phyloP scores from a whole-genome alignment of 352 stramenopile genomes.

The Globisporangium cylindrosporum region DNA sequence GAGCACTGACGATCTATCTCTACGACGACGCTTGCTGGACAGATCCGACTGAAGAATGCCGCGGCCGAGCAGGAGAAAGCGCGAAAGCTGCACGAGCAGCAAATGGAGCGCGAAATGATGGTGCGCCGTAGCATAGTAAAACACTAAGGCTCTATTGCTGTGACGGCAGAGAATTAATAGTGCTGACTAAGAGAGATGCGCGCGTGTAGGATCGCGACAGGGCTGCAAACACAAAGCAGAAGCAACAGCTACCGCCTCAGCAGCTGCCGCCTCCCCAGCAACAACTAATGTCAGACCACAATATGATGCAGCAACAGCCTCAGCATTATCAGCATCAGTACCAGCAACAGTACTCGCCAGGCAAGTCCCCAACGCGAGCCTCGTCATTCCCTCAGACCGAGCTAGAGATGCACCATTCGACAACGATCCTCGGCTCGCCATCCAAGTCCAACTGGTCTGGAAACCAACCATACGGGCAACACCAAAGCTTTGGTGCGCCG shows the following conservation, averaged over 20 bases:
- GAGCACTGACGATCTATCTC: not conserved
- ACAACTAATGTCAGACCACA: not conserved
- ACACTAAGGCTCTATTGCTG: not conserved
- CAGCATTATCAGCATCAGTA: conserved; percentile 5
- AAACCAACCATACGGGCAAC: not conserved
- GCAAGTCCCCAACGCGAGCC: conserved; percentile 14
- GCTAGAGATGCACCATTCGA: conserved; percentile 15
- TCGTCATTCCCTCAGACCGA: conserved; percentile 13
- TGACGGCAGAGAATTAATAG: conserved; percentile 15
- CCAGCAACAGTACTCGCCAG: conserved; percentile 13
- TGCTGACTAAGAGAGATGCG: conserved; percentile 1
- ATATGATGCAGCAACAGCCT: not conserved
- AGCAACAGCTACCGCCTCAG: not conserved
- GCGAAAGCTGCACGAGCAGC: conserved; percentile 41
- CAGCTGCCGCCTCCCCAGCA: not conserved
- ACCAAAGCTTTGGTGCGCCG: not conserved
- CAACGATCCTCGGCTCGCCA: conserved; percentile 5
- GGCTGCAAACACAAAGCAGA: conserved; percentile 11
- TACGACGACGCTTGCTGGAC: not conserved
- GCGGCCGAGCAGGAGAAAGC: conserved; percentile 38
- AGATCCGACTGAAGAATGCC: conserved; percentile 51
- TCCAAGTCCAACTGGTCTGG: not conserved
- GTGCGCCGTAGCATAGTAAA: conserved; percentile 13
- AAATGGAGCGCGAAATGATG: conserved; percentile 41
- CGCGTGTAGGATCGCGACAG: conserved; percentile 17